Conservation (phyloP, 768 basidiomycete genomes). For the Xanthoconium purpureum region DNA sequence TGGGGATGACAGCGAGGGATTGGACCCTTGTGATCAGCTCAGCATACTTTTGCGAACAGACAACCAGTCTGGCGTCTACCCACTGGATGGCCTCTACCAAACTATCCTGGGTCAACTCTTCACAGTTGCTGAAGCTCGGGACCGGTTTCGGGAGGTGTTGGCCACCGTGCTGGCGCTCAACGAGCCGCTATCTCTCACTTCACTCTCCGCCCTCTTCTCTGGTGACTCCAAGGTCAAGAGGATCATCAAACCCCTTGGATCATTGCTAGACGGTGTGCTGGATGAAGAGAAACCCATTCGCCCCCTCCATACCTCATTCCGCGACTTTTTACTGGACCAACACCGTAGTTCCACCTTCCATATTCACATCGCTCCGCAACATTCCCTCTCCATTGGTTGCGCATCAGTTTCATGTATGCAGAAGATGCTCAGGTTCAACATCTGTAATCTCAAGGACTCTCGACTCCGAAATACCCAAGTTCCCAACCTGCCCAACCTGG, state of each 20-base stretch:
- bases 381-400: neutral
- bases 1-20: neutral
- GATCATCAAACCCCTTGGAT: neutral
- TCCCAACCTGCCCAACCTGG: too few relatives aligned
- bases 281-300: too few relatives aligned
- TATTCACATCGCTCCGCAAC: neutral
- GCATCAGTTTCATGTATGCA: neutral
- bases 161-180: neutral
- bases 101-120: neutral
- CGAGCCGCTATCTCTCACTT: neutral
- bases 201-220: neutral
- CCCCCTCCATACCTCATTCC: too few relatives aligned
- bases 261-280: too few relatives aligned
- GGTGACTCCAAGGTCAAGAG: neutral
- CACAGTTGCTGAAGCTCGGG: neutral
- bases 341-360: neutral
- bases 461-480: too few relatives aligned
- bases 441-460: neutral
- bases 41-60: neutral
- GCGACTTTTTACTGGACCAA: too few relatives aligned
- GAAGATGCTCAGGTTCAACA: neutral
- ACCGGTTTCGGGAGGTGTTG: neutral
- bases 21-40: neutral
- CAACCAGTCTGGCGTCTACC: too few relatives aligned
- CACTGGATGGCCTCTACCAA: neutral